Conservation (phyloP, 345 rosid species). For the Durio zibethinus region DNA sequence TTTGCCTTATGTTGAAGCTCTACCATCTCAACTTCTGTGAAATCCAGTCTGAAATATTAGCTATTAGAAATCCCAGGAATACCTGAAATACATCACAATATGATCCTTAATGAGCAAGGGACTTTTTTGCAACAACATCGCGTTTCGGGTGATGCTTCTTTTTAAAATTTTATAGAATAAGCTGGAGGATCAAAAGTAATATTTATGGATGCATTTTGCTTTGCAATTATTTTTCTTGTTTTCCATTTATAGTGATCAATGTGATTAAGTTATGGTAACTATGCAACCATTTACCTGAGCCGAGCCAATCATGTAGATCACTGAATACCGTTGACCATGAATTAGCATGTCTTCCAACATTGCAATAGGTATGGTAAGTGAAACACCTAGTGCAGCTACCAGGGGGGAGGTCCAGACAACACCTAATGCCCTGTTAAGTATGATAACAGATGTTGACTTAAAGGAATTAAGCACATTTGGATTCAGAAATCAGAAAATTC, state of each 20-base stretch:
- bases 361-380: slow-evolving; percentile 44
- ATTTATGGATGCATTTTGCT: too few species aligned
- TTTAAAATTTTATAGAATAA: background rate
- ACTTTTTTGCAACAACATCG: too few species aligned
- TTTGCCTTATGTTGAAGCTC: background rate
- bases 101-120: background rate
- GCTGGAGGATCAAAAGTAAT: too few species aligned
- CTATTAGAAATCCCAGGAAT: slow-evolving; percentile 36
- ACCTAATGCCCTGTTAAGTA: slow-evolving; percentile 34
- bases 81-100: slow-evolving; percentile 22
- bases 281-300: slow-evolving; percentile 25
- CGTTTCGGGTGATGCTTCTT: background rate
- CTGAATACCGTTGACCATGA: slow-evolving; percentile 35
- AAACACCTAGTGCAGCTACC: slow-evolving; percentile 41
- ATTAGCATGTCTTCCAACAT: slow-evolving; percentile 43
- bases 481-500: background rate
- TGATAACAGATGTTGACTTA: background rate
- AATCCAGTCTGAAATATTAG: slow-evolving; percentile 35
- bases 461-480: background rate
- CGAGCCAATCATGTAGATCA: slow-evolving; percentile 29
- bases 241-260: too few species aligned
- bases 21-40: slow-evolving; percentile 16
- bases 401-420: slow-evolving; percentile 48
- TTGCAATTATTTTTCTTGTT: too few species aligned
- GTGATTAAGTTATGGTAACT: too few species aligned